Conservation (phyloP, 305 asterid species). For the Fraxinus nigra region DNA sequence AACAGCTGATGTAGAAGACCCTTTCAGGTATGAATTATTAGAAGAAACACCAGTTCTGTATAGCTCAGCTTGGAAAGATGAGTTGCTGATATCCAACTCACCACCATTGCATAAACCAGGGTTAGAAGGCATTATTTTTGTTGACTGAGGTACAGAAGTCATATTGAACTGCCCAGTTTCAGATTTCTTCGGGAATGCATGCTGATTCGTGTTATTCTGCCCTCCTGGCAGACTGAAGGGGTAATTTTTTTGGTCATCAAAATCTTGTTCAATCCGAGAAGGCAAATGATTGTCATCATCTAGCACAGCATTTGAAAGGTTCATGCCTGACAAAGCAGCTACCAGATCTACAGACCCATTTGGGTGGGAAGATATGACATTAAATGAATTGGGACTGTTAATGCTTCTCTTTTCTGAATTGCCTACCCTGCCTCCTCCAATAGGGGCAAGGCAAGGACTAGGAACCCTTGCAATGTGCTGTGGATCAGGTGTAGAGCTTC, state of each 20-base stretch:
- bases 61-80: constrained; percentile 43
- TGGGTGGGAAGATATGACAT: constrained; percentile 48
- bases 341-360: constrained; percentile 66
- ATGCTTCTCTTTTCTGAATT: constrained; percentile 65
- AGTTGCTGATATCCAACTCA: constrained; percentile 37
- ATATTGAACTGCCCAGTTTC: constrained; percentile 40
- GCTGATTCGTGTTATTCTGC: constrained; percentile 58
- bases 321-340: constrained; percentile 83
- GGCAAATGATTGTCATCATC: constrained; percentile 50
- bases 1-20: constrained; percentile 43
- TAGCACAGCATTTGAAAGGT: constrained; percentile 63
- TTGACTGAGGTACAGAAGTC: constrained; percentile 31
- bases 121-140: constrained; percentile 36
- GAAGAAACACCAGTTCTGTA: constrained; percentile 49
- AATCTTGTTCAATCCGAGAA: constrained; percentile 48
- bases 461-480: constrained; percentile 82
- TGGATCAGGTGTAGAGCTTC: constrained; percentile 96
- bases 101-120: constrained; percentile 40
- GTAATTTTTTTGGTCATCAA: constrained; percentile 56
- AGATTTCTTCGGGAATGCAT: constrained; percentile 45
- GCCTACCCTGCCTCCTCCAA: constrained; percentile 71
- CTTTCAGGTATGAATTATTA: constrained; percentile 53
- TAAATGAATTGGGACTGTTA: constrained; percentile 58
- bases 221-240: constrained; percentile 57
- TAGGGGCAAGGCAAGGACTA: constrained; percentile 89